Base-by-base conservation (phyloP, 2,329 filamentous ascomycete genomes). In the Clonostachys chloroleuca region DNA sequence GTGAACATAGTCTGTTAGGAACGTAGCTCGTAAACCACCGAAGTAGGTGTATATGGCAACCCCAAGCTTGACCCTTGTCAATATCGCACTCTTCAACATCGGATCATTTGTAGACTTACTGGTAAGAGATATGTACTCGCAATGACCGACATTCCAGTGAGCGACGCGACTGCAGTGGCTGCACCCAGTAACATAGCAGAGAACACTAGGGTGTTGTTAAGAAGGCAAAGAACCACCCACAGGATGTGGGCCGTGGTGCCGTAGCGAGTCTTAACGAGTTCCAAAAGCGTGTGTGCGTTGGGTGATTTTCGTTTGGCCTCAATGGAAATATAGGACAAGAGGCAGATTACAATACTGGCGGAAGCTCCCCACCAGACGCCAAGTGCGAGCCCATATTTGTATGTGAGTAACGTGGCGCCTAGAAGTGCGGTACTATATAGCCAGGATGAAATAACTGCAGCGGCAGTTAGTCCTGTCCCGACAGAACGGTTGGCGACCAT, bases 321-420 rank as follows among this genome's bases (percentile, higher is more conserved):
- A 55, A 94, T 94, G 16, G 89, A 89, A 18, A 94, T 75, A 0
- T 87, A 92, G 12, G 89, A 88, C 59, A 95, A 94, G 4, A 94
- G 74, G 24, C 94, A 75, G 55, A 95, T 89, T 59, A 91, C 87
- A 12, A 91, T 86, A 0, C 84, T 89, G 16, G 87, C 87, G 17
- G 83, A 77, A 6, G 70, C 74, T 1, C 74, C 78, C 58, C 82
- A 82, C 48, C 48, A 78, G 43, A 73, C 73, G n/a, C 67, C 65
- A 35, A 78, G 80, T 0, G 75, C 73, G 40, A 86, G 71, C 4
- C 81, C 85, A 57, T 90, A 90, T 51, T 80, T 74, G 64, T 92
- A 92, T 51, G 86, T 87, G 14, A 92, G 84, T 14, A 81, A 78
- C 3, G 85, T 83, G 3, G 80, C 84, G 59, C 90, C 86, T 6